Base-by-base conservation (phyloP, 2,329 filamentous ascomycete genomes). In the Endoconidiophora polonica region DNA sequence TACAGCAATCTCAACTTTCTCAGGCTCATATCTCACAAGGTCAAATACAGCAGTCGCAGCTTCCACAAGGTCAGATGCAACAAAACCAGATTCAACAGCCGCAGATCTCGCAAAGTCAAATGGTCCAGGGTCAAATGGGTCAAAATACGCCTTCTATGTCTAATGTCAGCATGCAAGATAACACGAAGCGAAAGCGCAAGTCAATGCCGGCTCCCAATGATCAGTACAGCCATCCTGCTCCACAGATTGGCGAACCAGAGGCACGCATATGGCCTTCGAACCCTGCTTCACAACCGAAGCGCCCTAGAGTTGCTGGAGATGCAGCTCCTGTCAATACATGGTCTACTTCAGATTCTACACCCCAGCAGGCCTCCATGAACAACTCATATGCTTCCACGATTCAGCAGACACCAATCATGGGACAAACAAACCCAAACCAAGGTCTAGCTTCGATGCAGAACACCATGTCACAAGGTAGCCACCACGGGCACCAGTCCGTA, bases 331-430 rank as follows among this genome's bases (percentile, higher is more conserved):
- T 39, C 5, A 45, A 33, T n/a, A 29, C 36, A 6, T 53, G 51
- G 51, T 22, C 46, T 14, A 6, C 47, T 36, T 37, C 37, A 5
- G 42, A 52, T 22, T 36, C 44, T 24, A 29, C 18, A 16, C 48
- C 45, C 14, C 43, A 45, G n/a, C 42, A 46, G 14, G 46, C 51
- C 5, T 51, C 49, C 16, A 46, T 53, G 43, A 26, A 43, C 18
- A 40, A 29, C 14, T 44, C 46, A 10, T 53, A 49, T 39, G 33
- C 40, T 33, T 45, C 43, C n/a, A 37, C 47, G 26, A 42, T 53
- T 42, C 51, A 53, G n/a, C 46, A 48, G 36, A 44, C 48, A 5
- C 51, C 49, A 24, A 53, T 53, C 46, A 49, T 53, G 43, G 26
- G 42, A 23, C 51, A 53, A 16, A 41, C 38, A 29, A 52, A 33